Percentiles rank a stretch among this genome's conserved stretches.
Conservation (phyloP, 371 early-diverging fungal genomes). For the Dichotomocladium elegans region DNA sequence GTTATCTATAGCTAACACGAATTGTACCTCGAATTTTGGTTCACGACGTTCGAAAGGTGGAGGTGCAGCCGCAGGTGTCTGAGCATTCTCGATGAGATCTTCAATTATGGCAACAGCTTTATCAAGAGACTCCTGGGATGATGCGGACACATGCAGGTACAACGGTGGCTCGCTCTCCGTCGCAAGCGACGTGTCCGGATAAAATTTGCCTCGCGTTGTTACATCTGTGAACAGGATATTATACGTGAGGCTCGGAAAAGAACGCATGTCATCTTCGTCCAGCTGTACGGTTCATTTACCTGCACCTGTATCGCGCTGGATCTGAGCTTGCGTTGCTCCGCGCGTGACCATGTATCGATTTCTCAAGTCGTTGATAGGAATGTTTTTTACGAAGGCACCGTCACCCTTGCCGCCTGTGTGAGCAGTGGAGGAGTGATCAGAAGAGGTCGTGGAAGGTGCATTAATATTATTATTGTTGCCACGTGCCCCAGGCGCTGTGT, state of each 20-base stretch:
- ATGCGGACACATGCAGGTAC: conserved; percentile 71
- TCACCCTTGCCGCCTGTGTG: conserved; percentile 15
- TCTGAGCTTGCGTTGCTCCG: conserved; percentile 68
- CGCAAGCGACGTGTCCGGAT: conserved; percentile 66
- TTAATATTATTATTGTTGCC: background rate
- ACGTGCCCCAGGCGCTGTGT: background rate
- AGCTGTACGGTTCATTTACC: conserved; percentile 34
- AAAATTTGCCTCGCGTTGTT: conserved; percentile 82
- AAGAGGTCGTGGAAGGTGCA: background rate
- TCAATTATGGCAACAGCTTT: conserved; percentile 67
- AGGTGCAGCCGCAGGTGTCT: conserved; percentile 19
- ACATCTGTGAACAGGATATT: conserved; percentile 44
- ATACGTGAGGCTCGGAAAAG: background rate
- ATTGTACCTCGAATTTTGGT: too few species aligned
- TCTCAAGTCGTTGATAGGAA: conserved; percentile 79
- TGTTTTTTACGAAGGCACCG: conserved; percentile 52
- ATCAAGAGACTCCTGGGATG: conserved; percentile 65
- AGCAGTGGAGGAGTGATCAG: background rate
- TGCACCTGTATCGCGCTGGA: conserved; percentile 72
- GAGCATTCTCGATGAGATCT: conserved; percentile 61
- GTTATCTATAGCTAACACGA: too few species aligned
- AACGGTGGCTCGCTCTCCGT: conserved; percentile 77
- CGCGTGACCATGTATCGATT: conserved; percentile 81
- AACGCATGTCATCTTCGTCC: background rate
- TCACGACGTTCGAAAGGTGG: conserved; percentile 14